These are phyloP conservation scores for Leccinum longicurvipes DNA, from an alignment of 768 basidiomycete species.

Conservation along the genomic window DNA sequence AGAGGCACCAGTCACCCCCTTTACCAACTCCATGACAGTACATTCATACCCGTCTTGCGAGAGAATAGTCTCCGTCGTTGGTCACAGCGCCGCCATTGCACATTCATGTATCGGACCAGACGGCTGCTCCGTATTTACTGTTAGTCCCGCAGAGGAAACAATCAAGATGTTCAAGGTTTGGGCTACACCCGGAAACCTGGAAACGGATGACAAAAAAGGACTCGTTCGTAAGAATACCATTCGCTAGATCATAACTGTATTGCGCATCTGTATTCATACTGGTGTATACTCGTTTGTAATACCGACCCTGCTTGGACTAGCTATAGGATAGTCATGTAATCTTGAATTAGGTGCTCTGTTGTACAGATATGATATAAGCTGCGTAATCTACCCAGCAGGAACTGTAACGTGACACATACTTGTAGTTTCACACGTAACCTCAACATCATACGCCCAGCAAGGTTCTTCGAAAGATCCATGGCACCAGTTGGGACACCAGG, in stretches of 20 bases:
- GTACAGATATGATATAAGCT: too few species aligned
- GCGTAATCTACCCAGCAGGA: too few species aligned
- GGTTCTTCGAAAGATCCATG: conserved; percentile 13
- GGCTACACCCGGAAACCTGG: conserved; percentile 29
- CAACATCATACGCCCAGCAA: not conserved
- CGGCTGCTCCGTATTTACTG: conserved; percentile 61
- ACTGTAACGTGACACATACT: not conserved
- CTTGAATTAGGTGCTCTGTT: conserved; percentile 1
- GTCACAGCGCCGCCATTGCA: conserved; percentile 52
- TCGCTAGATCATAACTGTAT: conserved; percentile 20
- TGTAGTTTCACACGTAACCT: not conserved
- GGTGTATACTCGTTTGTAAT: conserved; percentile 7
- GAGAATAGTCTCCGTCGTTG: conserved; percentile 51
- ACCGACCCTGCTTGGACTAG: conserved; percentile 3
- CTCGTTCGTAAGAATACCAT: conserved; percentile 24
- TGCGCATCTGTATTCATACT: conserved; percentile 7
- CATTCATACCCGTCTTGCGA: conserved; percentile 53
- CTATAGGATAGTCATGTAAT: conserved; percentile 9
- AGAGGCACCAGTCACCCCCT: conserved; percentile 23
- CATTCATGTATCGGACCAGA: conserved; percentile 64
- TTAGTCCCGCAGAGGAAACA: conserved; percentile 60
- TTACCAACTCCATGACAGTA: conserved; percentile 45
- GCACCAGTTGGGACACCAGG: conserved; percentile 21
- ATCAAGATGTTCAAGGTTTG: conserved; percentile 77
- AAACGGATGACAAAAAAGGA: conserved; percentile 20